phyloP scores from a whole-genome alignment of 176 grass and related monocot genomes.

The Dendrocalamus sinicus region DNA sequence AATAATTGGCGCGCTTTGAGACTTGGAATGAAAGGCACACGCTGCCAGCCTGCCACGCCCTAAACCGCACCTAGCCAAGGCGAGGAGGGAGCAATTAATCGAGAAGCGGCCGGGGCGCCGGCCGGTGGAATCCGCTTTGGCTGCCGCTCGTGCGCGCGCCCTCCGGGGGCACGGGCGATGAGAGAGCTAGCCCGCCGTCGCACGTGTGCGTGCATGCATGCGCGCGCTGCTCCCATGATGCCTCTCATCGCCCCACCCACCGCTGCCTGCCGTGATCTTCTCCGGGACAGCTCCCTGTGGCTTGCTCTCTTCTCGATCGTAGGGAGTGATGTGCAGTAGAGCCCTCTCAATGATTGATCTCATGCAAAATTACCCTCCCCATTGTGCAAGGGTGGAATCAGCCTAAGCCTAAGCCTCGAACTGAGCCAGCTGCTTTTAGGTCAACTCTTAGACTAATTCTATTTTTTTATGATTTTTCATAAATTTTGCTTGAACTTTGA shows the following conservation, averaged over 20 bases:
- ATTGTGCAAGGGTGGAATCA: too few relatives aligned
- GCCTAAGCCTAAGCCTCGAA: accelerated
- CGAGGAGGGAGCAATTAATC: background rate
- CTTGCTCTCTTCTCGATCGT: background rate
- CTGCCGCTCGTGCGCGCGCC: background rate
- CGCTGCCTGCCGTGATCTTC: background rate
- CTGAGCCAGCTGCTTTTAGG: too few relatives aligned
- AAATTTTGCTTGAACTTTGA: too few relatives aligned
- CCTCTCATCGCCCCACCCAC: background rate
- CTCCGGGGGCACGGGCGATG: background rate
- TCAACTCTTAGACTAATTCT: too few relatives aligned
- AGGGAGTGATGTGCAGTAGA: too few relatives aligned
- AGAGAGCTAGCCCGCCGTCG: background rate
- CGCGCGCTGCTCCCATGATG: background rate
- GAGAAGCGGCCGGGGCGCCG: background rate
- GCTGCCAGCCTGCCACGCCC: background rate
- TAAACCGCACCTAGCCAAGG: background rate
- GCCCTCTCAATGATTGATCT: too few relatives aligned
- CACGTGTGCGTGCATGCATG: background rate
- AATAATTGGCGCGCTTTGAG: background rate
- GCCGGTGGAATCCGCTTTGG: background rate
- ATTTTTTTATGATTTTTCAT: too few relatives aligned
- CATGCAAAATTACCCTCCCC: too few relatives aligned
- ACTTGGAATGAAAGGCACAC: background rate
- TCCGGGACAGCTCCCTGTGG: background rate